Conservation (phyloP, 805 yeast genomes). For the Metschnikowia baotianmanensis region DNA sequence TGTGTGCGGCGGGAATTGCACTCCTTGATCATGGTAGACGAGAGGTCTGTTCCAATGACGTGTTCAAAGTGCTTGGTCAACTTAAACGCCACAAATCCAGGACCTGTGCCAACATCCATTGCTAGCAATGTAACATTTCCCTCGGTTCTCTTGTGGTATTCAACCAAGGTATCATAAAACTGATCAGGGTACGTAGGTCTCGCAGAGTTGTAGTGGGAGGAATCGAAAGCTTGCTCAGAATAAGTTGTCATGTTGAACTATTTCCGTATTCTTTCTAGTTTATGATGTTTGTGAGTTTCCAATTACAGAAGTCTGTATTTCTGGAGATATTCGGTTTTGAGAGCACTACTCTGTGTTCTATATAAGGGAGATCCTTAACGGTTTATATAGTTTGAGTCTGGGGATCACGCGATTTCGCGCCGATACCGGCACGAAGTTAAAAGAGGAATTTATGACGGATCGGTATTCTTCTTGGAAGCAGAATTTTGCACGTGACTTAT, state of each 20-base stretch:
- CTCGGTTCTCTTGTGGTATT: slow-evolving; percentile 38
- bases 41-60: slow-evolving; percentile 63
- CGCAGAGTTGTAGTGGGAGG: slow-evolving; percentile 51
- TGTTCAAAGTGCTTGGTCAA: slow-evolving; percentile 43
- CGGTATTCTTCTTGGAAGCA: too few relatives aligned
- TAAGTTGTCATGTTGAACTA: slow-evolving; percentile 61
- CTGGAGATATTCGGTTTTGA: too few relatives aligned
- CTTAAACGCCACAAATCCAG: slow-evolving; percentile 69
- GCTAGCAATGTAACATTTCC: slow-evolving; percentile 30
- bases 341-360: too few relatives aligned
- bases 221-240: slow-evolving; percentile 49
- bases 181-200: slow-evolving; percentile 66
- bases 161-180: slow-evolving; percentile 43
- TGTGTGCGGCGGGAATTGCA: slow-evolving; percentile 19
- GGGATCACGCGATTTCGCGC: too few relatives aligned
- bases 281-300: too few relatives aligned
- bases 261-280: too few relatives aligned
- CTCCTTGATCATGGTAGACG: slow-evolving; percentile 50
- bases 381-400: too few relatives aligned
- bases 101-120: slow-evolving; percentile 78
- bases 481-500: too few relatives aligned
- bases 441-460: too few relatives aligned
- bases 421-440: slow-evolving; percentile 1
- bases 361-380: too few relatives aligned
- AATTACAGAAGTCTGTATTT: too few relatives aligned